Base-by-base conservation (phyloP, 768 basidiomycete species). In the Kwoniella shandongensis region DNA sequence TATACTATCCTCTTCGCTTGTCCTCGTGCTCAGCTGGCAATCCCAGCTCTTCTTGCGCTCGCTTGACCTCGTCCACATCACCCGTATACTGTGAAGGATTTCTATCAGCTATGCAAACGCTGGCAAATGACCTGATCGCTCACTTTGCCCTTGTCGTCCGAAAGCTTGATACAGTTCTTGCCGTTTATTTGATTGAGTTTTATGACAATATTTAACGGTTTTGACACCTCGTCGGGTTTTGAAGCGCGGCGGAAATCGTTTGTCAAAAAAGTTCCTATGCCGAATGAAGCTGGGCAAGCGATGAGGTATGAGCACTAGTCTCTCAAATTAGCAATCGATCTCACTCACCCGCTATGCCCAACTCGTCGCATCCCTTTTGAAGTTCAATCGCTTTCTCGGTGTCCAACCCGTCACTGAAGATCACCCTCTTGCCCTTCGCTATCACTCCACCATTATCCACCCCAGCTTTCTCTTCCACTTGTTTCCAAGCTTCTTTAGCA, bases 191-290 rank as follows among this genome's bases (percentile, higher is more conserved):
- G 81, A 36, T 84, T 82, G 8, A 99, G 80, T 70, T 97, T 97
- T 78, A 97, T 92, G 46, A 99, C 94, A 72, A 98, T 97, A 70
- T 94, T 96, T 61, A 96, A 70, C 55, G 76, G 70, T 52, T 69
- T 69, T 1, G 69, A 72, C 0, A 35, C 49, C 54, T 64, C 44
- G 0, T 18, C 29, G 3, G 64, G 52, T 78, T 82, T 73, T 61
- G 71, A 42, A 67, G 79, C 66, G 23, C 62, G 57, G 1, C 46
- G 39, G 78, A 93, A 96, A 76, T 96, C 92, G 70, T 96, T 97
- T 15, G 91, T 91, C 8, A 97, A 76, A 74, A 82, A 87, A 0
- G 96, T 99, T 0, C 96, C 96, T 41, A 98, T 91, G 8, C 96
- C 96, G 73, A 91, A 98, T 0, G 86, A 83, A 49, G 86, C 92